A percentile compares a stretch with the other conserved stretches of the same genome.
Evolutionary conservation across 306 rosid genomes (phyloP).

Genomic region (Gastrolobium bilobum): DNA sequence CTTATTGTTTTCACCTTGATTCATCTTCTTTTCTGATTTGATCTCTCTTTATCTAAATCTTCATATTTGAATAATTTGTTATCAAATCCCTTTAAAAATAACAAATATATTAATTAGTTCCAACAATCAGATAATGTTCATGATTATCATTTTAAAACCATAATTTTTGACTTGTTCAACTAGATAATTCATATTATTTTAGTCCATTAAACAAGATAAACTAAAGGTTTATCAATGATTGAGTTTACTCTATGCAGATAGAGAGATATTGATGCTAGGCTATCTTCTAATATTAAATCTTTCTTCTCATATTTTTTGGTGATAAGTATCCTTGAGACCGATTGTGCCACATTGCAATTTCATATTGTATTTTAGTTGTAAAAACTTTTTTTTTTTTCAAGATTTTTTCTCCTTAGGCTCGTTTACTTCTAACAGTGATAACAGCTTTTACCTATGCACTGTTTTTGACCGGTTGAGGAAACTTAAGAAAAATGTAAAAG

Average conservation of each 20-base stretch:
- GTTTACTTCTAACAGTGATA: background rate
- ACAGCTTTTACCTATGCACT: background rate
- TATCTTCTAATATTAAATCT: conserved; percentile 21
- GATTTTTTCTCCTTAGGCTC: background rate
- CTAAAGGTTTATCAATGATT: too few species aligned
- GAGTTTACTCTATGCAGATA: background rate
- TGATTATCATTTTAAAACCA: too few species aligned
- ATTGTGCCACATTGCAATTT: background rate
- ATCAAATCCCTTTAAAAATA: too few species aligned
- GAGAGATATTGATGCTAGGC: background rate
- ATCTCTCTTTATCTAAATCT: too few species aligned
- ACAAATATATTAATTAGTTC: too few species aligned
- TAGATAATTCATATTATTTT: too few species aligned
- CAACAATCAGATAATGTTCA: too few species aligned
- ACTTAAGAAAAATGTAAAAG: conserved; percentile 42
- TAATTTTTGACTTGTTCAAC: too few species aligned
- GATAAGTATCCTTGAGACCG: background rate
- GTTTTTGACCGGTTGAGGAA: conserved; percentile 41
- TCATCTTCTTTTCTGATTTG: too few species aligned
- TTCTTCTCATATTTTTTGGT: background rate
- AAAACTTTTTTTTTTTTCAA: background rate
- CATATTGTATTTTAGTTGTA: background rate
- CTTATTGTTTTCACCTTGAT: too few species aligned
- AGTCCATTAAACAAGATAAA: too few species aligned
- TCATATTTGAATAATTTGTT: too few species aligned